Evolutionary conservation across 352 stramenopile genomes (phyloP).

Genomic region (Globisporangium cystogenes): DNA sequence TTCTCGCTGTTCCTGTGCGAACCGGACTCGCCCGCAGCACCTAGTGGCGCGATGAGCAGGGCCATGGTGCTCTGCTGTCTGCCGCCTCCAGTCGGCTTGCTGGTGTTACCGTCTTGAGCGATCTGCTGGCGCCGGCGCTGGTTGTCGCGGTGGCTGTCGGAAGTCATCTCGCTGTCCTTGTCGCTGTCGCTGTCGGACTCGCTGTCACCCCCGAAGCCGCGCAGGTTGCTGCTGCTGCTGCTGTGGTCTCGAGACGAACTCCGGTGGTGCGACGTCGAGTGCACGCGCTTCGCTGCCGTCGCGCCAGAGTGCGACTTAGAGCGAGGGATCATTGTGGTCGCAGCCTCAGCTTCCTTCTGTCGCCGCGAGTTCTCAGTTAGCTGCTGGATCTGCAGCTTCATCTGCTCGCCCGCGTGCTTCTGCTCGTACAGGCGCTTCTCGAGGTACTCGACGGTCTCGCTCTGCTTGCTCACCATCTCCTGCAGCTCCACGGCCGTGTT

Average conservation of each 20-base stretch:
- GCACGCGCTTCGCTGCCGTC: not conserved
- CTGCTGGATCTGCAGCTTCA: constrained; percentile 41
- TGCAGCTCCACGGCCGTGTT: constrained; percentile 56
- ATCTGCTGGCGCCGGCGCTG: constrained; percentile 12
- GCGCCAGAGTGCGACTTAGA: constrained; percentile 27
- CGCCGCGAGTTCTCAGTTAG: constrained; percentile 12
- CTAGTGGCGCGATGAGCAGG: constrained; percentile 7
- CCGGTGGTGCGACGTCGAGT: not conserved
- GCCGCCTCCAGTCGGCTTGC: not conserved
- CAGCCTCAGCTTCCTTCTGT: not conserved
- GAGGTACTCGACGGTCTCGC: constrained; percentile 36
- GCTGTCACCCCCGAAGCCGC: constrained; percentile 17
- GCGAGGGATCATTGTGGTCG: constrained; percentile 13
- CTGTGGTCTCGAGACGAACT: constrained; percentile 1
- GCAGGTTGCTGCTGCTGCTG: constrained; percentile 11
- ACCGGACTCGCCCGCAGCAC: not conserved
- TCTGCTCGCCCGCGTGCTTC: constrained; percentile 37
- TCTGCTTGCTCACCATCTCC: constrained; percentile 52
- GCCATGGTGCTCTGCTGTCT: constrained; percentile 6
- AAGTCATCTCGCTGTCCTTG: constrained; percentile 8
- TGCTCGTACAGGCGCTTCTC: constrained; percentile 61
- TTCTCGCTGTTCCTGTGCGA: not conserved
- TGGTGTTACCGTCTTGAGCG: not conserved
- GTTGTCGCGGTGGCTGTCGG: constrained; percentile 18
- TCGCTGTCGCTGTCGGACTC: constrained; percentile 55